Evolutionary conservation across 139 green algal species (phyloP), one percentile per base, ranked within the genome.

Genomic region (Chara braunii): DNA sequence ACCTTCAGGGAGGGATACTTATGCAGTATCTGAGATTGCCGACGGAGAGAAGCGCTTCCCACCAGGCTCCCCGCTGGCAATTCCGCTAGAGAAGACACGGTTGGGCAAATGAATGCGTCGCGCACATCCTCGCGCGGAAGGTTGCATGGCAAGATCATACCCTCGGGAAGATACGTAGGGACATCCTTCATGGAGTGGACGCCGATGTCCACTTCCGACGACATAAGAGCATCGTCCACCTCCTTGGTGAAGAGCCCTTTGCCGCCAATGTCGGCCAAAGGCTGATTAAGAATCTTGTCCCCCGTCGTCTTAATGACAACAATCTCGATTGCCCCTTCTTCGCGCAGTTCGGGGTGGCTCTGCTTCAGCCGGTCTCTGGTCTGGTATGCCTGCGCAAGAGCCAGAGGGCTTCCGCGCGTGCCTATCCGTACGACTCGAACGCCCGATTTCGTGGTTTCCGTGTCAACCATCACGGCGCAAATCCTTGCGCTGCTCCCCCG

Each of bases 101-200:
- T 89, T 2, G 83, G 69, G 34, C 73, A 92, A 79, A 99, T 96
- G 84, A 99, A 97, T 2, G 90, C 94, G 70, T 99, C 94, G 31
- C 94, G 79, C 51, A 95, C 88, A 68, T 99, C 94, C 80, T 99
- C 94, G 31, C 94, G 81, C 0, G 87, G 86, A 44, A 99, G 83
- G 82, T 96, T 98, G 89, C 92, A 97, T 3, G 94, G 90, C 66
- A 99, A 80, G 12, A 97, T 80, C 31, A 84, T 96, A 51, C 90
- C 91, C 43, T 85, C 78, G 9, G 94, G 90, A 53, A 99, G 78
- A 80, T 98, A 99, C 2, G 94, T 99, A 5, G 94, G 94, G 44
- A 99, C 94, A 74, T 99, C 94, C 86, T 99, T 99, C 93, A 99
- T 98, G 42, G 92, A 98, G 81, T 99, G 94, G 43, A 99, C 94